phyloP scores from a whole-genome alignment of 2,329 filamentous ascomycete species.

The Teratosphaeria viscida region DNA sequence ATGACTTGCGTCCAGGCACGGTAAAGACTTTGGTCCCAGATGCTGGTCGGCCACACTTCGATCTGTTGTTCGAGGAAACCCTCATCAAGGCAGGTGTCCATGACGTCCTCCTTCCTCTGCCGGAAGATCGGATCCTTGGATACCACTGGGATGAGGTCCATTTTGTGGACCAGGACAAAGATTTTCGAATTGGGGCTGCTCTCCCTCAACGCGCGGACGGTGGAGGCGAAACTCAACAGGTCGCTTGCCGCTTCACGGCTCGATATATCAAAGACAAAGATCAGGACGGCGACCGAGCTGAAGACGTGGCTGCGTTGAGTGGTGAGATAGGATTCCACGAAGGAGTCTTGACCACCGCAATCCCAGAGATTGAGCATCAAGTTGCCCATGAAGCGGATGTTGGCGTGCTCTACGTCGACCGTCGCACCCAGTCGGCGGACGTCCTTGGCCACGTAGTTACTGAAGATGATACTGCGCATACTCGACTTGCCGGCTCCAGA shows the following conservation, averaged over 20 bases:
- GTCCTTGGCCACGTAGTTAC: conserved; percentile 95
- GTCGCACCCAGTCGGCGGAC: conserved; percentile 86
- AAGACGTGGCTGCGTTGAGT: conserved; percentile 95
- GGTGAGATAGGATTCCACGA: conserved; percentile 96
- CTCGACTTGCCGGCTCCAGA: conserved; percentile 95
- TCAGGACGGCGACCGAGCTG: conserved; percentile 88
- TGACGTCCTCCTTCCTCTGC: conserved; percentile 67
- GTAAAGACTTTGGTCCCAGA: conserved; percentile 97
- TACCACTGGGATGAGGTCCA: conserved; percentile 78
- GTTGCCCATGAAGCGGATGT: conserved; percentile 98
- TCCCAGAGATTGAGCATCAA: conserved; percentile 97
- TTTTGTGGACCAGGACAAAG: conserved; percentile 96
- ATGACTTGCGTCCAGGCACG: conserved; percentile 98
- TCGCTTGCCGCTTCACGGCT: conserved; percentile 90
- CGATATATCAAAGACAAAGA: conserved; percentile 99
- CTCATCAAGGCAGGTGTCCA: conserved; percentile 54
- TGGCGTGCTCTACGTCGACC: conserved; percentile 95
- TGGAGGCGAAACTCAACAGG: conserved; percentile 80
- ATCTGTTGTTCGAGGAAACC: conserved; percentile 50
- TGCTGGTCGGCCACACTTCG: conserved; percentile 86
- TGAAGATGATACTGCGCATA: conserved; percentile 98
- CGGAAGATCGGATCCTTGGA: conserved; percentile 75
- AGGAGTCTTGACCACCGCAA: conserved; percentile 95
- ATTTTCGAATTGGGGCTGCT: conserved; percentile 73
- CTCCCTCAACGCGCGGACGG: conserved; percentile 79